Evolutionary conservation across 768 basidiomycete genomes (phyloP), one percentile per base, ranked within the genome.

Genomic region (Trametes cinnabarina): DNA sequence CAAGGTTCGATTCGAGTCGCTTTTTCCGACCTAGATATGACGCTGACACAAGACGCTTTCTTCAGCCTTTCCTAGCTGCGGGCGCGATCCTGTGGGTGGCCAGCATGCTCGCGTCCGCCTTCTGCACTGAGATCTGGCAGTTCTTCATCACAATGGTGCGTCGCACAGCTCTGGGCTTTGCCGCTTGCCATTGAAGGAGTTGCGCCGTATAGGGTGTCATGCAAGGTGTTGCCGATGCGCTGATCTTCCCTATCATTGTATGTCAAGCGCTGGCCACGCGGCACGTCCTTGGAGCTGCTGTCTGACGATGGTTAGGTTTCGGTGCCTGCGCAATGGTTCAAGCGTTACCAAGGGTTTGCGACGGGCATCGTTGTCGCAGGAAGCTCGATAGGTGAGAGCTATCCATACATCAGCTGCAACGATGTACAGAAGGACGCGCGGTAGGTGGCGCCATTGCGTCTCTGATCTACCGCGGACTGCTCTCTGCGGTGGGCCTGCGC

Each of bases 101-200:
- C 14, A 68, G 66, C 51, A 62, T 71, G 51, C 62, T 73, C 23
- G 71, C 66, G 2, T 66, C 69, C 4, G 70, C 71, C 2, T 73
- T 73, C 47, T 66, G 66, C 50, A 71, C 69, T 1, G 63, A 69
- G 52, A 50, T 71, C 17, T 71, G 68, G 60, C 70, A 73, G 28
- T 57, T 73, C 37, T 71, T 71, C 62, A 63, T 73, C 22, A 68
- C 69, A 35, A 71, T 71, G 58, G 71, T 71, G 11, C 47, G 62
- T 47, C 56, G 12, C 10, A 5, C 14, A 17, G 28, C 8, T 30
- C 0, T 60, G 61, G 15, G 26, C 65, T 32, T 65, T n/a, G n/a
- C 12, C 19, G 42, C 22, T 43, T 22, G 20, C 11, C 12, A 22
- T 12, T 22, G 42, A 20, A 5, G 42, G 42, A n/a, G 22, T 22